Evolutionary conservation across 768 basidiomycete species (phyloP), one percentile per base, ranked within the genome.

Genomic region (Boletus pseudo-olivaceus): DNA sequence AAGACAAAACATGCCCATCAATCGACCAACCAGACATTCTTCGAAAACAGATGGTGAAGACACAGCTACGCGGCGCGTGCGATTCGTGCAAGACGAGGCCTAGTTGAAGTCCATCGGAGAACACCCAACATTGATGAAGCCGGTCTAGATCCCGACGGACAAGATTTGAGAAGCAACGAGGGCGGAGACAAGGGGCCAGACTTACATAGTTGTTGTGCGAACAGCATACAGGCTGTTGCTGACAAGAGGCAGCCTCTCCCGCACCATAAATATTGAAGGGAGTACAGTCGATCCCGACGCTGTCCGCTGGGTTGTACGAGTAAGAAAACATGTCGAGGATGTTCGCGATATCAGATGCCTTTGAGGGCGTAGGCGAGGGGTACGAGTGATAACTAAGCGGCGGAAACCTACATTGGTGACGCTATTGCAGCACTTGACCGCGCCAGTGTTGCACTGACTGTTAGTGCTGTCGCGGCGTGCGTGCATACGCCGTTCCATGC

Each of bases 201-300:
- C 67, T 51, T 11, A 68, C 67, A 45, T 62, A 59, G 15, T 14
- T 38, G 8, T 57, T 42, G 47, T 61, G 57, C 9, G 43, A 23
- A 44, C 67, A 68, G 43, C 67, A 68, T 20, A 70, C 57, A 37
- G 67, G 67, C 47, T 71, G 57, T 20, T 68, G 55, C 32, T 58
- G 38, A 30, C 67, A 68, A 20, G 3, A 4, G 5, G 69, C 54
- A 11, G 47, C 49, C 15, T 63, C 27, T 30, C 64, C 69, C 3
- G 43, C 51, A 3, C 69, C 69, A 12, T 40, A 14, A 8, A 60
- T 37, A 17, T 53, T 51, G 47, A 71, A 9, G 14, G 67, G 69
- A 23, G 27, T 57, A 41, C 67, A 68, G 54, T 49, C 30, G 52
- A 71, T 42, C 8, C 60, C 69, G n/a, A 68, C 44, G 20, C 33